Percentiles rank a stretch among this genome's conserved stretches.
Conservation (phyloP, 192 early-diverging fungal genomes). For the Coemansia sp. region DNA sequence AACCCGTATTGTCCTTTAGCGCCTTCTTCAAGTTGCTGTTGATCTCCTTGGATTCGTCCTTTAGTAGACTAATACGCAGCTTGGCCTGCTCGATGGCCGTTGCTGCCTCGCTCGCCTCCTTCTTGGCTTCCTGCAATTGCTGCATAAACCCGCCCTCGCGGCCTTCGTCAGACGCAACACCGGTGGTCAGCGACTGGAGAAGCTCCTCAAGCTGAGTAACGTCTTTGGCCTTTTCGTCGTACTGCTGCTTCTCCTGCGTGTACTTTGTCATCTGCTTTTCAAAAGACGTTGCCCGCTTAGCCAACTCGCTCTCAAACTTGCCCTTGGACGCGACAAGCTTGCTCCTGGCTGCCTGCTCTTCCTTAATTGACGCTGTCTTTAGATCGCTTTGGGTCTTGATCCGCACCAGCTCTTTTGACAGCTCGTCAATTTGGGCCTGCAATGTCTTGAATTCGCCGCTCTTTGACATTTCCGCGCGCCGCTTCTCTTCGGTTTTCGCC, state of each 20-base stretch:
- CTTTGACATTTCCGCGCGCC: constrained; percentile 58
- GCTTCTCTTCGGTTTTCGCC: constrained; percentile 47
- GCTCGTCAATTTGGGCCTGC: constrained; percentile 72
- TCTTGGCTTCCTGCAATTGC: constrained; percentile 83
- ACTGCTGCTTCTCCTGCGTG: constrained; percentile 41
- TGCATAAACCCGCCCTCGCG: constrained; percentile 96
- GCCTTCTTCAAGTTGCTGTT: constrained; percentile 68
- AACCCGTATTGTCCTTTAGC: constrained; percentile 63
- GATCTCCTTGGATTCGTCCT: constrained; percentile 71
- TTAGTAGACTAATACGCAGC: constrained; percentile 72
- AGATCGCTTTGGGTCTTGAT: constrained; percentile 83
- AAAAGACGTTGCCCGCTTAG: constrained; percentile 26
- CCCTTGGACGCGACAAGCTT: constrained; percentile 32
- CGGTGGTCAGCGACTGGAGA: constrained; percentile 90
- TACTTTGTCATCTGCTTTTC: constrained; percentile 32
- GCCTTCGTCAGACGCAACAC: constrained; percentile 85
- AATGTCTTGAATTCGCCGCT: constrained; percentile 68
- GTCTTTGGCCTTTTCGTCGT: constrained; percentile 47
- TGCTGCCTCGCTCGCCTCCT: constrained; percentile 60
- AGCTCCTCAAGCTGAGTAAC: constrained; percentile 70
- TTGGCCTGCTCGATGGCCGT: constrained; percentile 78
- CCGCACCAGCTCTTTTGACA: constrained; percentile 76
- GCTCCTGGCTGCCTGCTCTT: constrained; percentile 62
- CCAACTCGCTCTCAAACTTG: constrained; percentile 36
- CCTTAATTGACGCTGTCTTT: constrained; percentile 70